A percentile compares a stretch with the other conserved stretches of the same genome.
These are phyloP conservation scores for Fagus sylvatica DNA, from an alignment of 306 rosid genomes.

Conservation along the genomic window DNA sequence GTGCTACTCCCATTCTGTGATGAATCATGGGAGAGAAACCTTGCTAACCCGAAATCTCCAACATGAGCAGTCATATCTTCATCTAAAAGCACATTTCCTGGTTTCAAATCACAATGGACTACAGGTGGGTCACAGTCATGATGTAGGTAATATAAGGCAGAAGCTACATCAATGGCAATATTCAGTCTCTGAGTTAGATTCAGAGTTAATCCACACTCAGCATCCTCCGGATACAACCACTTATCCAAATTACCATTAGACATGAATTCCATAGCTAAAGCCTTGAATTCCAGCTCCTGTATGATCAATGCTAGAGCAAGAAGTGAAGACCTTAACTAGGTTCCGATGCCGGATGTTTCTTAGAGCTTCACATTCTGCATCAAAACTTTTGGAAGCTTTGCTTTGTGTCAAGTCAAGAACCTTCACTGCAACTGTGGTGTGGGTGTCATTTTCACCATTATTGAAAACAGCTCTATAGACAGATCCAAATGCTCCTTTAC, in stretches of 20 bases:
- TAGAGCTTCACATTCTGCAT: conserved; percentile 41
- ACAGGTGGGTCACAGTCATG: conserved; percentile 41
- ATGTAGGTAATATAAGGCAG: conserved; percentile 48
- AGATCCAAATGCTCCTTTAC: too few species aligned
- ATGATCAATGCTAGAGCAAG: conserved; percentile 39
- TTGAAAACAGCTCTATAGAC: too few species aligned
- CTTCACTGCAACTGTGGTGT: conserved; percentile 35
- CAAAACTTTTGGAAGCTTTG: conserved; percentile 42
- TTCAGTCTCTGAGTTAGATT: conserved; percentile 35
- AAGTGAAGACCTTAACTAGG: conserved; percentile 34
- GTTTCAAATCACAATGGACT: conserved; percentile 49
- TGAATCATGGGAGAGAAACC: conserved; percentile 11
- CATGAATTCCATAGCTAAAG: conserved; percentile 42
- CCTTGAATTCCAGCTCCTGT: conserved; percentile 42
- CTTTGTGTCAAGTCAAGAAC: conserved; percentile 39
- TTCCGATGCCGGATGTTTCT: conserved; percentile 40
- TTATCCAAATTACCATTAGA: conserved; percentile 36
- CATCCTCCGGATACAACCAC: conserved; percentile 25
- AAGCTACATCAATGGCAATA: conserved; percentile 44
- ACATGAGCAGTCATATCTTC: conserved; percentile 47
- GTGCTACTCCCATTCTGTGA: conserved; percentile 22
- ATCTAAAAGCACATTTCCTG: conserved; percentile 40
- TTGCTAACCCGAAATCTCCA: conserved; percentile 34
- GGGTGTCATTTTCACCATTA: too few species aligned
- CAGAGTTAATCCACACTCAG: conserved; percentile 24